Evolutionary conservation across 306 rosid genomes (phyloP).

Genomic region (peach (Prunus persica)): Prunus_persica_NCBIv2 NC_034012.1:7247001-7247500

Average conservation of each 20-base stretch:
- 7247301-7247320: background rate
- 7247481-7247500: no score
- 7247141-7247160: background rate
- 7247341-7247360: background rate
- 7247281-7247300: background rate
- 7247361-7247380: slow-evolving; percentile 1
- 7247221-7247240: slow-evolving; percentile 25
- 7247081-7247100: background rate
- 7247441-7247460: no score
- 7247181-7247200: background rate
- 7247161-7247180: background rate
- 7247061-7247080: background rate
- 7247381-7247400: background rate
- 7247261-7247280: background rate
- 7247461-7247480: no score
- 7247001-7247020: slow-evolving; percentile 65
- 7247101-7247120: background rate
- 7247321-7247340: slow-evolving; percentile 8
- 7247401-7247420: background rate
- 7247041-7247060: slow-evolving; percentile 28
- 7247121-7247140: background rate
- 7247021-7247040: slow-evolving; percentile 47
- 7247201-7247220: slow-evolving; percentile 31
- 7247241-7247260: background rate
- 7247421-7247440: no score